Evolutionary conservation across 176 grass and related monocot species (phyloP), one percentile per base, ranked within the genome.

Genomic region (Tuctoria greenei): DNA sequence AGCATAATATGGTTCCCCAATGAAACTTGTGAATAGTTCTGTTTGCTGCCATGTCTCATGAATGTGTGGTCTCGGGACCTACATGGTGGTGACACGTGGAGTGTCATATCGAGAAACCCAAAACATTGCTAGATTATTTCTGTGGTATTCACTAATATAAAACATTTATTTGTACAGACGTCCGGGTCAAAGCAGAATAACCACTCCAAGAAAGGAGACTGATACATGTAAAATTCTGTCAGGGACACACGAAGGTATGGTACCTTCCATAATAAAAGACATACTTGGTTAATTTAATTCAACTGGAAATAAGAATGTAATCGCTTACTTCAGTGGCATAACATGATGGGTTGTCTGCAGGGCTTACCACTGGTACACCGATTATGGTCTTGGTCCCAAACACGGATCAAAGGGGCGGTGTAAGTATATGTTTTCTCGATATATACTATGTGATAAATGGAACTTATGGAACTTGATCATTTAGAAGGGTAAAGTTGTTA

Each of bases 111-210:
- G 3, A 64, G 27, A 64, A 50, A 37, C 43, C 63, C 73, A 61
- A 62, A 47, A 1, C 0, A 13, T 72, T 68, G 24, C 66, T 64
- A 69, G 37, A 78, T 42, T 68, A 42, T 50, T 52, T 72, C 43
- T 67, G 41, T 37, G 44, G 44, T 43, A 24, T 64, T 74, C 28
- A 56, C 37, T 61, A 34, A 81, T 73, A 61, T 39, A 77, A 69
- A 31, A 31, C 17, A 16, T 44, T 92, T 21, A 63, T 76, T 80
- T 42, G 45, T 66, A 36, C 86, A 99, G 96, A 75, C 89, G 89
- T 46, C 95, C 92, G 11, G 96, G 96, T 66, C 92, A 99, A 64
- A 99, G 96, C 77, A 92, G 96, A 88, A 99, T 99, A 77, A 92
- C 92, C 7, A 99, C 92, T 64, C 96, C 96, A 45, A 95, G 96